phyloP scores from a whole-genome alignment of 192 early-diverging fungal genomes.

The Entomortierella chlamydospora region DNA sequence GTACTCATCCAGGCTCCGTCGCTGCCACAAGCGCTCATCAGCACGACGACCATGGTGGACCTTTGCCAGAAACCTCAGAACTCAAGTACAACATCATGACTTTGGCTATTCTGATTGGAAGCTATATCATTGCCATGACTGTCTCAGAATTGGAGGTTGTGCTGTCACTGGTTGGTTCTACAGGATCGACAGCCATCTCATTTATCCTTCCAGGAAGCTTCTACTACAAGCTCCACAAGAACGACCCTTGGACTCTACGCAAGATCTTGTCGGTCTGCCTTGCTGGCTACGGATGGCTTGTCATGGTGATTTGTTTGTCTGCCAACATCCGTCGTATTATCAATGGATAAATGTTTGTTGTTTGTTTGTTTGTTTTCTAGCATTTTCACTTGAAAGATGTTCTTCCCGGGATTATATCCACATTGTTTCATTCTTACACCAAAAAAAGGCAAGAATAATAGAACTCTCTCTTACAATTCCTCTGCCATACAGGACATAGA shows the following conservation, averaged over 20 bases:
- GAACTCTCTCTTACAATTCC: no score
- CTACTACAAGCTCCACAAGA: slow-evolving; percentile 86
- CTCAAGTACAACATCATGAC: slow-evolving; percentile 75
- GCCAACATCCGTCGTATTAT: slow-evolving; percentile 68
- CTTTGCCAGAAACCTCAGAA: slow-evolving; percentile 56
- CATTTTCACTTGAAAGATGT: no score
- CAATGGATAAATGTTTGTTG: slow-evolving; percentile 9
- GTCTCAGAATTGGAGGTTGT: slow-evolving; percentile 86
- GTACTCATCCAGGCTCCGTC: slow-evolving; percentile 1
- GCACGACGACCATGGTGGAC: slow-evolving; percentile 35
- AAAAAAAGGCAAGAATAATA: no score
- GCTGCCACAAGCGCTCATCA: background rate
- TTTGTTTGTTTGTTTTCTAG: no score
- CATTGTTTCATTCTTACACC: no score
- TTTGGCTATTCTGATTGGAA: slow-evolving; percentile 69
- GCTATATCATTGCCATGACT: slow-evolving; percentile 79
- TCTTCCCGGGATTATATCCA: no score
- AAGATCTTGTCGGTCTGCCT: slow-evolving; percentile 75
- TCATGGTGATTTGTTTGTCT: slow-evolving; percentile 86
- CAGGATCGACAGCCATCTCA: slow-evolving; percentile 95
- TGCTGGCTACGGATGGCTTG: slow-evolving; percentile 73
- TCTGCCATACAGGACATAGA: no score
- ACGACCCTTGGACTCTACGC: slow-evolving; percentile 69
- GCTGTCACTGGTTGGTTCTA: slow-evolving; percentile 93
- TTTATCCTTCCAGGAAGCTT: slow-evolving; percentile 96